These are phyloP conservation scores for Penicillium dipodomyicola DNA, from an alignment of 495 filamentous ascomycete genomes.

Conservation along the genomic window DNA sequence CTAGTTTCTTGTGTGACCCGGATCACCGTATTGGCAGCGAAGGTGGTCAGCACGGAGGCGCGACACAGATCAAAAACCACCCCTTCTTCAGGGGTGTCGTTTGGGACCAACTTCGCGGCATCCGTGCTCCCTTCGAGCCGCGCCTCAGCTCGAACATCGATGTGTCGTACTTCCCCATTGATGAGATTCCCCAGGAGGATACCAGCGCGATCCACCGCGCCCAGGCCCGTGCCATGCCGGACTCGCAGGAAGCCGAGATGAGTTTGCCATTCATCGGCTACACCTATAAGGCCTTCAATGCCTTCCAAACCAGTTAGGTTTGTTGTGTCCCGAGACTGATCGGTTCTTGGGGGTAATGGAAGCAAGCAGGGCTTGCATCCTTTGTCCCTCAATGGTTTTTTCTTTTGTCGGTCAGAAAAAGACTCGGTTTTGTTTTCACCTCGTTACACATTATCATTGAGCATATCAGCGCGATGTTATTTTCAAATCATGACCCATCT, in stretches of 20 bases:
- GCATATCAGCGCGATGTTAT: constrained; percentile 45
- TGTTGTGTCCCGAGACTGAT: constrained; percentile 13
- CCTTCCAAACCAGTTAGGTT: constrained; percentile 51
- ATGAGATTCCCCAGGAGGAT: constrained; percentile 94
- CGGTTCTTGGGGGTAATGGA: constrained; percentile 10
- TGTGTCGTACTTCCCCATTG: constrained; percentile 97
- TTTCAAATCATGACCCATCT: constrained; percentile 38
- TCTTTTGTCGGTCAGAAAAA: constrained; percentile 4
- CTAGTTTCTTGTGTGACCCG: constrained; percentile 89
- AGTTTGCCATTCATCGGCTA: constrained; percentile 96
- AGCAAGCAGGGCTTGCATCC: constrained; percentile 43
- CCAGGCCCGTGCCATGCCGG: constrained; percentile 60
- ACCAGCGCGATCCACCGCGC: constrained; percentile 67
- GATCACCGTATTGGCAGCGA: constrained; percentile 73
- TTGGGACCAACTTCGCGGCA: constrained; percentile 85
- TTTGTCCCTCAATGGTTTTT: constrained; percentile 22
- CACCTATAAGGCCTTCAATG: constrained; percentile 98
- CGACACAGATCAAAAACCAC: constrained; percentile 88
- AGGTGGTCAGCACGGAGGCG: constrained; percentile 68
- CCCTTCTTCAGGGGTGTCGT: constrained; percentile 95
- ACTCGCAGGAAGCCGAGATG: constrained; percentile 75
- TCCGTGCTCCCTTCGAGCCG: constrained; percentile 94
- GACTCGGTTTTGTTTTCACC: constrained; percentile 20
- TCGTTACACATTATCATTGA: constrained; percentile 33
- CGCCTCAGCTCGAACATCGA: constrained; percentile 88